Evolutionary conservation across 1,139 yeast genomes (phyloP).

Genomic region (Suhomyces bokatorum): DNA sequence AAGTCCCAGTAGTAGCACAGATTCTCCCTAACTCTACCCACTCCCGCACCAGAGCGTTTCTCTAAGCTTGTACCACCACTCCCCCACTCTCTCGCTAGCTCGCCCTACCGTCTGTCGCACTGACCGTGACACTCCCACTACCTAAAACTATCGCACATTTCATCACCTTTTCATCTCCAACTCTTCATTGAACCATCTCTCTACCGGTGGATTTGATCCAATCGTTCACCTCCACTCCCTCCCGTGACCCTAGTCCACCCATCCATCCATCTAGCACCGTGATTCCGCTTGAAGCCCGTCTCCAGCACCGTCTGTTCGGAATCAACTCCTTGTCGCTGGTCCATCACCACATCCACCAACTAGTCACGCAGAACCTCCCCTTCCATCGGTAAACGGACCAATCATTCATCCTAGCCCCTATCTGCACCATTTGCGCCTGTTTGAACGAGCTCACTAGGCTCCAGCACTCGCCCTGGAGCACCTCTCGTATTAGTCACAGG

Average conservation of each 20-base stretch:
- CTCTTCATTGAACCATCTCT: background rate
- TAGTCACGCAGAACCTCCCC: background rate
- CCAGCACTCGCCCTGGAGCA: background rate
- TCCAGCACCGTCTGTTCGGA: too few species aligned
- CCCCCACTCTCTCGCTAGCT: background rate
- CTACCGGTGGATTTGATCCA: slow-evolving; percentile 3
- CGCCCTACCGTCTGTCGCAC: background rate
- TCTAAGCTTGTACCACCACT: background rate
- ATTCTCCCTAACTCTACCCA: too few species aligned
- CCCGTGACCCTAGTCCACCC: background rate
- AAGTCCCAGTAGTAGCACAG: too few species aligned
- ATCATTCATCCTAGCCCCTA: background rate
- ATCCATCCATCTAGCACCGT: background rate
- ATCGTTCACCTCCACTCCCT: background rate
- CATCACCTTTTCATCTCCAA: slow-evolving; percentile 2
- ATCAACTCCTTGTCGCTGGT: too few species aligned
- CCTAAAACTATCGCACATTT: background rate
- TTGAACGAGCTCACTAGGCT: background rate
- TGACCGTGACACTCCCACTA: background rate
- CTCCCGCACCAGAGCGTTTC: background rate
- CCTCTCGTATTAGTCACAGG: too few species aligned
- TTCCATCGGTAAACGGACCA: slow-evolving; percentile 1
- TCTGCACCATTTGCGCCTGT: background rate
- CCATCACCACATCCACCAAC: too few species aligned
- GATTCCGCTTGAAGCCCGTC: too few species aligned